Evolutionary conservation across 2,329 filamentous ascomycete species (phyloP).

Genomic region (Alternaria sp.): DNA sequence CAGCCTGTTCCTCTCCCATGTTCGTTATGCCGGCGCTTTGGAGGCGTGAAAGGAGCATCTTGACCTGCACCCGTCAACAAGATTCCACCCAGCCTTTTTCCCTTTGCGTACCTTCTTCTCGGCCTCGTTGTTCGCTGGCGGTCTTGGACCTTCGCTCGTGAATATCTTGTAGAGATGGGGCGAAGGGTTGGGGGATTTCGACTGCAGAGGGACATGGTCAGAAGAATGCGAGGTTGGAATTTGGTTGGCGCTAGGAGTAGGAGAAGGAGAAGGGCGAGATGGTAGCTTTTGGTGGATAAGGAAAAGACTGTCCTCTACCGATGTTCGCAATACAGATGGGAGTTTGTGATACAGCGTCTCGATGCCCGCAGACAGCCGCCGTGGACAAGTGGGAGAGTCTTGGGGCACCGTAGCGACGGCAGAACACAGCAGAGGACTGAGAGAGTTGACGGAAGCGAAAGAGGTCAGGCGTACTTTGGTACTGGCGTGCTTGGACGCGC

Average conservation of each 20-base stretch:
- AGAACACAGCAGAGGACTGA: slow-evolving; percentile 23
- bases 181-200: slow-evolving; percentile 33
- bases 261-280: slow-evolving; percentile 23
- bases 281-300: slow-evolving; percentile 32
- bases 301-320: slow-evolving; percentile 29
- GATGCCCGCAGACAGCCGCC: slow-evolving; percentile 30
- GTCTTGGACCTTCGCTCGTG: slow-evolving; percentile 62
- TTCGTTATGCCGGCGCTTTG: slow-evolving; percentile 62
- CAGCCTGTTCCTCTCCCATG: slow-evolving; percentile 68
- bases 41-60: slow-evolving; percentile 62
- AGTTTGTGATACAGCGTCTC: slow-evolving; percentile 36
- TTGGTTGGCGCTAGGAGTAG: slow-evolving; percentile 19
- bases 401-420: slow-evolving; percentile 16
- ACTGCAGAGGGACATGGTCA: slow-evolving; percentile 42
- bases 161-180: slow-evolving; percentile 70
- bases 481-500: slow-evolving; percentile 42
- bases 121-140: slow-evolving; percentile 65
- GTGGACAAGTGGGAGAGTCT: slow-evolving; percentile 15
- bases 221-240: slow-evolving; percentile 29
- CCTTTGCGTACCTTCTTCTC: slow-evolving; percentile 57
- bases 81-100: background rate
- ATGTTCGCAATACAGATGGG: slow-evolving; percentile 29
- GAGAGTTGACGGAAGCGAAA: slow-evolving; percentile 29
- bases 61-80: slow-evolving; percentile 54
- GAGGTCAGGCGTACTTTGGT: slow-evolving; percentile 45